Base-by-base conservation (phyloP, 139 green algal genomes). In the Astrephomene gubernaculifera region DNA sequence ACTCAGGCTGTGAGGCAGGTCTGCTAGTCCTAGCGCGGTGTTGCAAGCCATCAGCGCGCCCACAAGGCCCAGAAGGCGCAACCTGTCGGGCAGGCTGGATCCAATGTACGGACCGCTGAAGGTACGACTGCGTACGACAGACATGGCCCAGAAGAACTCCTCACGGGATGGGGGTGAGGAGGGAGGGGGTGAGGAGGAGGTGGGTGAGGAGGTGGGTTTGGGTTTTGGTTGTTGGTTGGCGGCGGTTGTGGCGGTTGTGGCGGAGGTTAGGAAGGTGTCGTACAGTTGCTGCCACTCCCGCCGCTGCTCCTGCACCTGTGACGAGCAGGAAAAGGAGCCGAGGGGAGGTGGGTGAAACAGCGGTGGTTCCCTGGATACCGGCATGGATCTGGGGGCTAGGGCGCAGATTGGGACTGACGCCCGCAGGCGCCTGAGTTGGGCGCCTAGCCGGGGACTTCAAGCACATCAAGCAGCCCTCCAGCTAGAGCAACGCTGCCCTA, bases 91-190 rank as follows among this genome's bases (percentile, higher is more conserved):
- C 29, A 94, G 78, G 14, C 71, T 90, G 72, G 68, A 86, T 53
- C 93, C 95, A 27, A 96, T 90, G 83, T 96, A 98, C 2, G 96
- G 96, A 0, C 95, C 95, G 54, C 87, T 95, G 80, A 98, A 98
- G 2, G 93, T 93, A 21, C 96, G 86, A 83, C 90, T 96, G 19
- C 94, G 87, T n/a, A 98, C 96, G 25, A 89, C 91, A 10, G 93
- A 89, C 81, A 97, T 75, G 2, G 93, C 93, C 90, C 93, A 97
- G 33, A 93, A 57, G 35, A 98, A 94, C 0, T 94, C 86, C 1
- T 80, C 41, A 27, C 52, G 38, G 3, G 49, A 25, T 17, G 87
- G 60, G 7, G 88, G 54, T 19, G 76, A 1, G 1, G 35, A 14
- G 2, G 73, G 57, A 14, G 49, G 73, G 41, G 64, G 74, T 43